Percentiles rank a stretch among this genome's conserved stretches.
phyloP scores from a whole-genome alignment of 2,329 filamentous ascomycete species.

The Cytospora leucostoma region DNA sequence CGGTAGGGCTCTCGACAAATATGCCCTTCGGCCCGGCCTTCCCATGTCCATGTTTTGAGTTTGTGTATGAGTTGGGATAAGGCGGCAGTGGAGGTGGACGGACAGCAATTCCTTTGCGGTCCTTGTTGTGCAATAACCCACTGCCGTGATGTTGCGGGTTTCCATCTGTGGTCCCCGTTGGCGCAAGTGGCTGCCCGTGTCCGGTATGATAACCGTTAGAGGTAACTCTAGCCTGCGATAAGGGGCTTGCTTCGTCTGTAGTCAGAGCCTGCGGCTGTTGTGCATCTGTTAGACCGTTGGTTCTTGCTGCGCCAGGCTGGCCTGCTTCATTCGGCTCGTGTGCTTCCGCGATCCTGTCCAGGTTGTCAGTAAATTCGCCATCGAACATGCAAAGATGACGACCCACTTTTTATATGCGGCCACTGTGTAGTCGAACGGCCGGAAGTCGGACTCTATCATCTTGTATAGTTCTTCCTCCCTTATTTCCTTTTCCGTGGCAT shows the following conservation, averaged over 20 bases:
- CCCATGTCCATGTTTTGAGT: slow-evolving; percentile 34
- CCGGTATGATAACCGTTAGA: slow-evolving; percentile 31
- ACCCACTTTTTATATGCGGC: slow-evolving; percentile 74
- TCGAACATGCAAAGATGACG: not conserved
- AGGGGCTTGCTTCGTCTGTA: slow-evolving; percentile 51
- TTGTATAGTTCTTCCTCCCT: slow-evolving; percentile 90
- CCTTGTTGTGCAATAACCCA: slow-evolving; percentile 14
- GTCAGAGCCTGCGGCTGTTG: slow-evolving; percentile 50
- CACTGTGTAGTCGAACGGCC: slow-evolving; percentile 91
- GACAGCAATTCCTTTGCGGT: slow-evolving; percentile 31
- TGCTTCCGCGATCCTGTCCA: slow-evolving; percentile 32
- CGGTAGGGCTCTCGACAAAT: slow-evolving; percentile 73
- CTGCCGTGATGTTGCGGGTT: slow-evolving; percentile 17
- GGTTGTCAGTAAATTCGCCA: slow-evolving; percentile 23
- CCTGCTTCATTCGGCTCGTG: slow-evolving; percentile 4
- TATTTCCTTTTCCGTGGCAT: slow-evolving; percentile 93
- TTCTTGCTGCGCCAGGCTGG: slow-evolving; percentile 18
- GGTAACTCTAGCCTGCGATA: slow-evolving; percentile 35
- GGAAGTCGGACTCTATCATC: slow-evolving; percentile 92
- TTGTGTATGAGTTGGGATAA: slow-evolving; percentile 50
- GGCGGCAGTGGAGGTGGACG: slow-evolving; percentile 46
- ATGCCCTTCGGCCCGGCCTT: slow-evolving; percentile 58
- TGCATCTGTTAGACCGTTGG: slow-evolving; percentile 16
- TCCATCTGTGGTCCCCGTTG: slow-evolving; percentile 16
- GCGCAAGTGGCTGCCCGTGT: slow-evolving; percentile 25